Conservation (phyloP, 257 asterid species). For the Solanum piurae region DNA sequence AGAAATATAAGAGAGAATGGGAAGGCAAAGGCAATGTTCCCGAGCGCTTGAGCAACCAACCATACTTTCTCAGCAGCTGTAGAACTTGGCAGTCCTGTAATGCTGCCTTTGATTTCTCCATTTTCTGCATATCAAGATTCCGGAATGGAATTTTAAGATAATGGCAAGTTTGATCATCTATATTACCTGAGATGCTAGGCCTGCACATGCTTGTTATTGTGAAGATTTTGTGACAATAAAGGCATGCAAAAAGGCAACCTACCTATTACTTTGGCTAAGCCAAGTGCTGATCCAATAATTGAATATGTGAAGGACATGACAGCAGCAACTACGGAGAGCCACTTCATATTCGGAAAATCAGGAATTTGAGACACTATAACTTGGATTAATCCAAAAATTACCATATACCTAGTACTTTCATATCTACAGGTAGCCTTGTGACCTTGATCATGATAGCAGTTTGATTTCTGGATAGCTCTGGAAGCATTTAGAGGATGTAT, state of each 20-base stretch:
- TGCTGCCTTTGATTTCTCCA: slow-evolving; percentile 55
- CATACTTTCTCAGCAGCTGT: slow-evolving; percentile 35
- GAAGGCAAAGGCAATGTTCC: slow-evolving; percentile 70
- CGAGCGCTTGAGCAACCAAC: slow-evolving; percentile 60
- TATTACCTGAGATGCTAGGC: background rate
- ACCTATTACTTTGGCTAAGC: slow-evolving; percentile 61
- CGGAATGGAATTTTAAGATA: background rate
- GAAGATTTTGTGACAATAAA: background rate
- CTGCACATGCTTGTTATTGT: background rate
- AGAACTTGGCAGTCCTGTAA: slow-evolving; percentile 38
- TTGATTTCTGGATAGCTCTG: slow-evolving; percentile 77
- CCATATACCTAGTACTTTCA: slow-evolving; percentile 28
- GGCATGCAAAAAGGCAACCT: background rate
- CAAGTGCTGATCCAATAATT: slow-evolving; percentile 57
- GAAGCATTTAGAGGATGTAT: background rate
- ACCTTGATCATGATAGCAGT: slow-evolving; percentile 72
- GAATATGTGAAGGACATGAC: slow-evolving; percentile 73
- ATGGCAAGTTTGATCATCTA: background rate
- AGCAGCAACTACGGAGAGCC: slow-evolving; percentile 77
- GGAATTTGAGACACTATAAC: slow-evolving; percentile 68
- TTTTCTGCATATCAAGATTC: slow-evolving; percentile 24
- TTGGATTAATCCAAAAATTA: slow-evolving; percentile 55
- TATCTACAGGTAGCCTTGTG: slow-evolving; percentile 49
- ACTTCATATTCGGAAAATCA: slow-evolving; percentile 48
- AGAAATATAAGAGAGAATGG: slow-evolving; percentile 49